These are phyloP conservation scores for Ganoderma meredithae DNA, from an alignment of 1,284 basidiomycete genomes.

Conservation along the genomic window DNA sequence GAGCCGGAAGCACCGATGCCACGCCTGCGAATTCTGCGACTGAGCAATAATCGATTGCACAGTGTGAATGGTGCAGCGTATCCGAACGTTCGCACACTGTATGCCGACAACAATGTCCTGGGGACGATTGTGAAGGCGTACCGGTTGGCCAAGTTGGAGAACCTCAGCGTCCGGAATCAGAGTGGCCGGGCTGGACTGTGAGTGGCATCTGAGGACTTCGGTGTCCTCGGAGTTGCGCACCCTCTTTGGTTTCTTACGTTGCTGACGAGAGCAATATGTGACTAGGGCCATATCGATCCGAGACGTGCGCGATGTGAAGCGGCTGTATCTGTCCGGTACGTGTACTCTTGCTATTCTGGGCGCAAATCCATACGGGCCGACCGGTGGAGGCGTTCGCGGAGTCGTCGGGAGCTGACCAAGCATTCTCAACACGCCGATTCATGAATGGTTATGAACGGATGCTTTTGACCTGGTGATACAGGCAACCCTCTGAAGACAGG, in stretches of 20 bases:
- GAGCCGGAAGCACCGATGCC: conserved; percentile 62
- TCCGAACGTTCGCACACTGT: conserved; percentile 86
- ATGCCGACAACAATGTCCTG: conserved; percentile 90
- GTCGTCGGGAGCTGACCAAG: conserved; percentile 30
- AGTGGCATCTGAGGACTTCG: conserved; percentile 45
- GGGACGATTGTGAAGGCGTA: conserved; percentile 59
- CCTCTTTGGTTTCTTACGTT: conserved; percentile 12
- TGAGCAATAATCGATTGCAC: conserved; percentile 84
- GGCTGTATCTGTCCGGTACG: conserved; percentile 93
- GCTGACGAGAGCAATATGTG: not conserved
- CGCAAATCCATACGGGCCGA: conserved; percentile 18
- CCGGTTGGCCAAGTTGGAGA: conserved; percentile 79
- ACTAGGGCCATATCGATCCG: conserved; percentile 57
- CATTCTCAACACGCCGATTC: conserved; percentile 20
- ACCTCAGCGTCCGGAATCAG: conserved; percentile 92
- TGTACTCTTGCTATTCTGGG: conserved; percentile 26
- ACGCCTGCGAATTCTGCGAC: conserved; percentile 83
- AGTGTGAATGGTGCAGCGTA: conserved; percentile 74
- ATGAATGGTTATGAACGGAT: conserved; percentile 12
- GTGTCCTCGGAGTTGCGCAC: conserved; percentile 1
- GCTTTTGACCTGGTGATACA: conserved; percentile 36
- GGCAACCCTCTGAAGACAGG: conserved; percentile 54
- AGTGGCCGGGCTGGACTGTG: conserved; percentile 70
- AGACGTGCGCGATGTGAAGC: conserved; percentile 89
- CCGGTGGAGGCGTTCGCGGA: conserved; percentile 18